Percentiles rank a stretch among this genome's conserved stretches.
These are phyloP conservation scores for Oxytropis ochrocephala DNA, from an alignment of 306 rosid species.

Conservation along the genomic window DNA sequence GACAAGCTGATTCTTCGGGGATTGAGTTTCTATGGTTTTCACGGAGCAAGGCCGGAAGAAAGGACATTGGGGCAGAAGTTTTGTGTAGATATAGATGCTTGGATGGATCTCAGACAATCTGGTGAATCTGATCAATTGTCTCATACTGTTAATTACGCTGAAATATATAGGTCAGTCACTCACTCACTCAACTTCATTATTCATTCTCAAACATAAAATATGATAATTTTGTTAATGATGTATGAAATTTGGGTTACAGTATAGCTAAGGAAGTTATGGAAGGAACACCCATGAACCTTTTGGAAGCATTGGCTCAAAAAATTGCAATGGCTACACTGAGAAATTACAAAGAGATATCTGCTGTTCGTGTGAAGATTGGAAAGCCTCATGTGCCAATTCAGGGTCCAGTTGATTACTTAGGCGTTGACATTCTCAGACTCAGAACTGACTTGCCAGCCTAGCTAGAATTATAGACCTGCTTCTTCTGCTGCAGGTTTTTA, in stretches of 20 bases:
- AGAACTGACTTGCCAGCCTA: conserved; percentile 42
- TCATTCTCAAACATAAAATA: too few species aligned
- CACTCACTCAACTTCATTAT: background rate
- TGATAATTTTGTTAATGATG: background rate
- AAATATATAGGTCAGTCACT: conserved; percentile 59
- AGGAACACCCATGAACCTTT: conserved; percentile 61
- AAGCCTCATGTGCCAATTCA: conserved; percentile 86
- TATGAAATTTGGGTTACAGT: conserved; percentile 34
- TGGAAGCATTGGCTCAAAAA: conserved; percentile 74
- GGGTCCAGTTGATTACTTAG: conserved; percentile 75
- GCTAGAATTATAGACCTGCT: background rate
- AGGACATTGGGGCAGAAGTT: conserved; percentile 75
- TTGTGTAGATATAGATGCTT: conserved; percentile 74
- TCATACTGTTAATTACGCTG: conserved; percentile 58
- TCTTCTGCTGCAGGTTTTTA: background rate
- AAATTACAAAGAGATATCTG: conserved; percentile 45
- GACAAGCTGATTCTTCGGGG: conserved; percentile 80
- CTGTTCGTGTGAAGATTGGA: conserved; percentile 67
- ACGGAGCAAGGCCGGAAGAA: conserved; percentile 68
- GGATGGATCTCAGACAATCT: conserved; percentile 84
- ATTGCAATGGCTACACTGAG: conserved; percentile 51
- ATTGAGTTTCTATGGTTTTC: conserved; percentile 71
- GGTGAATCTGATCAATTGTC: conserved; percentile 59
- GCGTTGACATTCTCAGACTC: conserved; percentile 70
- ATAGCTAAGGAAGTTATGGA: conserved; percentile 64